These are phyloP conservation scores for Umbelopsis ramanniana DNA, from an alignment of 192 early-diverging fungal species.

Conservation along the genomic window DNA sequence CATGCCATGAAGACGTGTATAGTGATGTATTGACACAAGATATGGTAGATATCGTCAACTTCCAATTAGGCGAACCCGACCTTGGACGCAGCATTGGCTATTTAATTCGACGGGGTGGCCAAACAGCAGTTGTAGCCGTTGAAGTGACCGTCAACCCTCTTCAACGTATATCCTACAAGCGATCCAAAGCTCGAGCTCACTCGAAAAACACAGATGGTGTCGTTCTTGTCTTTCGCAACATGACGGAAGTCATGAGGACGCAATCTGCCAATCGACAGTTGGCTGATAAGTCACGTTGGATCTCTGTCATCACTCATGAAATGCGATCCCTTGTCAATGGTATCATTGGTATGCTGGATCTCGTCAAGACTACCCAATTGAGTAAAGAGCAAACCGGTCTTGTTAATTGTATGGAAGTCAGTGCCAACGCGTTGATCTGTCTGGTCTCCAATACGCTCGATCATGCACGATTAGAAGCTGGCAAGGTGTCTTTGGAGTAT, in stretches of 20 bases:
- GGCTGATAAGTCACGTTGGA: constrained; percentile 25
- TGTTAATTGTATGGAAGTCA: constrained; percentile 25
- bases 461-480: constrained; percentile 56
- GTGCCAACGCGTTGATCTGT: constrained; percentile 25
- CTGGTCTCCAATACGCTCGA: constrained; percentile 34
- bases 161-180: constrained; percentile 11
- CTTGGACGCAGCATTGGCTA: constrained; percentile 19
- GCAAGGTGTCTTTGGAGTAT: constrained; percentile 48
- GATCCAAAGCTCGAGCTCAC: constrained; percentile 4
- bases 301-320: constrained; percentile 24
- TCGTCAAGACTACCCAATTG: neutral
- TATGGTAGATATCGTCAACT: constrained; percentile 13
- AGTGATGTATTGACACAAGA: constrained; percentile 18
- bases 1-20: neutral
- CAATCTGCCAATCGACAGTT: constrained; percentile 18
- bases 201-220: neutral
- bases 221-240: constrained; percentile 25
- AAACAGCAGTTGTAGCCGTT: constrained; percentile 2
- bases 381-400: constrained; percentile 7
- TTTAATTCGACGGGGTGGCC: neutral
- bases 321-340: constrained; percentile 25
- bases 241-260: constrained; percentile 16
- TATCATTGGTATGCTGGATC: constrained; percentile 29
- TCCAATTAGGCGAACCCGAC: neutral
- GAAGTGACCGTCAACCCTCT: constrained; percentile 23